Conservation (phyloP, 169 alveolate species). For the Cryptosporidium xiaoi region DNA sequence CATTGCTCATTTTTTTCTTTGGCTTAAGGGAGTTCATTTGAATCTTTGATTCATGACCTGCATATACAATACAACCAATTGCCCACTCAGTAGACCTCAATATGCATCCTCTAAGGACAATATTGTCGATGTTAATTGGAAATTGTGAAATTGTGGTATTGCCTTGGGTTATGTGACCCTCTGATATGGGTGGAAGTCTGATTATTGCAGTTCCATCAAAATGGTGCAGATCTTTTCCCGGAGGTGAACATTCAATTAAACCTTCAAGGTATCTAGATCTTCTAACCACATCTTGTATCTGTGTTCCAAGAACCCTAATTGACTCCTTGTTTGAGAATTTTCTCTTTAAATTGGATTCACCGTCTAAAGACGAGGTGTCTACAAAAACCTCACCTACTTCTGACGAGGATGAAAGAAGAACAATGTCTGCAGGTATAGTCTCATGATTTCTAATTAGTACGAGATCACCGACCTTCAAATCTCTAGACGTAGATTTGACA, state of each 20-base stretch:
- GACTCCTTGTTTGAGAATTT: conserved; percentile 76
- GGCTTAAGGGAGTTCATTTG: conserved; percentile 86
- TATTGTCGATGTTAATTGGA: conserved; percentile 73
- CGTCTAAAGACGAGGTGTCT: conserved; percentile 88
- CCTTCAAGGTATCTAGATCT: conserved; percentile 64
- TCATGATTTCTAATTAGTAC: conserved; percentile 85
- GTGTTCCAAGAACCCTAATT: conserved; percentile 29
- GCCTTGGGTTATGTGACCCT: conserved; percentile 58
- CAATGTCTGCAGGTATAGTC: conserved; percentile 89
- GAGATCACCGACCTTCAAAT: conserved; percentile 85
- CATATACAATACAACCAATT: conserved; percentile 92
- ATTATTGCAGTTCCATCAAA: conserved; percentile 73
- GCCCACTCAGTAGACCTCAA: conserved; percentile 93
- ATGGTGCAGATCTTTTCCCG: conserved; percentile 63
- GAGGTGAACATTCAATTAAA: conserved; percentile 72
- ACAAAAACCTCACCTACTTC: conserved; percentile 81
- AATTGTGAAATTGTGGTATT: conserved; percentile 51
- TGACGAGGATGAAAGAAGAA: conserved; percentile 79
- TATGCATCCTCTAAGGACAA: conserved; percentile 93
- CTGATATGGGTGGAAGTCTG: conserved; percentile 53
- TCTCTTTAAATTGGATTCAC: conserved; percentile 86
- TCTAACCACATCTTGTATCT: conserved; percentile 43
- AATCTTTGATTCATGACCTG: conserved; percentile 96
- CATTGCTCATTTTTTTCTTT: conserved; percentile 83
- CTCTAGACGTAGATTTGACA: conserved; percentile 75